Base-by-base conservation (phyloP, 805 yeast species). In the Yarrowia yakushimensis region DNA sequence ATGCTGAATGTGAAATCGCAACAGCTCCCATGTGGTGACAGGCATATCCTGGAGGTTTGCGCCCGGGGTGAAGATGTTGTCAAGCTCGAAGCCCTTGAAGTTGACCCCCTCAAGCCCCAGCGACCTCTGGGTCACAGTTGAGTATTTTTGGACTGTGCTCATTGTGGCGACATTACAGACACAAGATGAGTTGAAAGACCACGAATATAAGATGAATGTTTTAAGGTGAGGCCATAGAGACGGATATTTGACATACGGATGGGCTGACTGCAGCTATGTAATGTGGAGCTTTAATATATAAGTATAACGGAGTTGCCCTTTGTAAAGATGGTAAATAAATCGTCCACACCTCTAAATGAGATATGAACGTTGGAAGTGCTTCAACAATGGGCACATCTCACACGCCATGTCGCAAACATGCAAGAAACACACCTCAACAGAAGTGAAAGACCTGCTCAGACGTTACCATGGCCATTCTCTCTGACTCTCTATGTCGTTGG, bases 1-100 rank as follows among this genome's bases (percentile, higher is more conserved):
- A 18, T 66, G 63, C 20, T 37, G 31, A 6, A 68, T n/a, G 22
- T 67, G 67, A 46, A 67, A 67, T 60, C 48, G 34, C 48, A 68
- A 62, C 43, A 68, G 42, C 8, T 61, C 55, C 64, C 64, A 45
- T n/a, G 69, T 67, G 15, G 60, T 23, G 48, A 27, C 37, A 17
- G 63, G 45, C 39, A 64, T 36, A 36, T 33, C 37, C 25, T 62
- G 37, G 12, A 48, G 37, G 17, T 66, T 66, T 0, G 69, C 63
- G 15, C 69, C 70, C 1, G 69, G 63, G 4, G 65, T 43, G 30
- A 67, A 62, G 42, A 67, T 63, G 20, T 60, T 18, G 22, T 68
- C 70, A 22, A 67, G 61, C 36, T 66, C 57, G 42, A 68, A 66
- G 30, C 68, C 68, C 43, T 55, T 63, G 55, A 54, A 27, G 27